phyloP scores from a whole-genome alignment of 192 early-diverging fungal genomes.

The Rhizophagus clarus region DNA sequence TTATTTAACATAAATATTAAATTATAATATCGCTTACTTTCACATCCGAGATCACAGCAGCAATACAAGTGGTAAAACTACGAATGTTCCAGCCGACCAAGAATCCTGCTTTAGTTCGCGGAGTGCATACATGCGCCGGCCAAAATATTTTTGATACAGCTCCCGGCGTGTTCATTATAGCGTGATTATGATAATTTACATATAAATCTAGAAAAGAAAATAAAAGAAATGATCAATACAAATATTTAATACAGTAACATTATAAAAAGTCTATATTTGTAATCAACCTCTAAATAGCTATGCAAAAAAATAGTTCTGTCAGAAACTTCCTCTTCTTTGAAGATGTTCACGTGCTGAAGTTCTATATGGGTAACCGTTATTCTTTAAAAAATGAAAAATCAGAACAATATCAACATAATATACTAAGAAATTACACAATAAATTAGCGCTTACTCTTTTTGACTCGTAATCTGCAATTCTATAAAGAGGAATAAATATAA shows the following conservation, averaged over 20 bases:
- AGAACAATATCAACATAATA: no score
- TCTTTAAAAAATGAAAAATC: slow-evolving; percentile 30
- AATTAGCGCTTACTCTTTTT: slow-evolving; percentile 36
- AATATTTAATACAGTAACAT: background rate
- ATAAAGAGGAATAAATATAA: slow-evolving; percentile 48
- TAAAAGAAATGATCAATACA: background rate
- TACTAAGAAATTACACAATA: background rate
- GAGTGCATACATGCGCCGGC: slow-evolving; percentile 55
- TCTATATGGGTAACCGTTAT: slow-evolving; percentile 47
- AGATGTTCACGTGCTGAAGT: slow-evolving; percentile 53
- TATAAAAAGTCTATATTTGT: background rate
- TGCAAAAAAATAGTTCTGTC: background rate
- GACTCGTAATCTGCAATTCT: slow-evolving; percentile 52
- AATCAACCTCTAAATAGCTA: background rate
- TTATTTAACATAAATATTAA: no score
- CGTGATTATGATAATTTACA: background rate
- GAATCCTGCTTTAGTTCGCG: slow-evolving; percentile 46
- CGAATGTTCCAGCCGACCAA: slow-evolving; percentile 58
- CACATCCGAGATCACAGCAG: slow-evolving; percentile 49
- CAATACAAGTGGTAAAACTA: slow-evolving; percentile 51
- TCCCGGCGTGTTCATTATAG: slow-evolving; percentile 40
- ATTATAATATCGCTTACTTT: slow-evolving; percentile 39
- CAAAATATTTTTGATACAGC: slow-evolving; percentile 54
- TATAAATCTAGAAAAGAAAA: background rate
- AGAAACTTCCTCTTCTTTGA: slow-evolving; percentile 50